These are phyloP conservation scores for Tetradesmus obliquus DNA, from an alignment of 139 green algal species.

Conservation along the genomic window DNA sequence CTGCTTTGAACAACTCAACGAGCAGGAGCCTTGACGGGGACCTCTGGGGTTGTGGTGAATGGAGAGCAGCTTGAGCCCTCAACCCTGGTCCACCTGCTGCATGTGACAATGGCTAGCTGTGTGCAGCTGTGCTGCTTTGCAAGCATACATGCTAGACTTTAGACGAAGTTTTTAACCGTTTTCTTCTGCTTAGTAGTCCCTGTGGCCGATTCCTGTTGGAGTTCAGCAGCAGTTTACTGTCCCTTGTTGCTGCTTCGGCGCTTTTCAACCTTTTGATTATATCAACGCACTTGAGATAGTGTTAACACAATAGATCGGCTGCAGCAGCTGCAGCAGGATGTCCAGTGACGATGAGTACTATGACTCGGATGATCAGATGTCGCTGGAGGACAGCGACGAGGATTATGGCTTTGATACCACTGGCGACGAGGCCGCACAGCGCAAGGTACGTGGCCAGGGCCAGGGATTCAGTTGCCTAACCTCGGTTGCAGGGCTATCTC, in stretches of 20 bases:
- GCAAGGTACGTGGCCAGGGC: background rate
- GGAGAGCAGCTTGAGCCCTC: background rate
- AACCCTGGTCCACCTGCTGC: background rate
- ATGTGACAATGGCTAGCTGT: background rate
- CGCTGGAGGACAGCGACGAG: slow-evolving; percentile 33
- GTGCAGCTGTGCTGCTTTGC: background rate
- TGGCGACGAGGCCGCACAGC: slow-evolving; percentile 40
- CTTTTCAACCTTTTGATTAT: background rate
- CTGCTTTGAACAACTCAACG: background rate
- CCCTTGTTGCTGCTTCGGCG: background rate
- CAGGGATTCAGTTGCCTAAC: background rate
- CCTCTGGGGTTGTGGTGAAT: too few species aligned
- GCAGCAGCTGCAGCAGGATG: background rate
- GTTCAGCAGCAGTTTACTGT: background rate
- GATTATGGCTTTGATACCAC: slow-evolving; percentile 61
- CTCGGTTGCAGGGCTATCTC: background rate
- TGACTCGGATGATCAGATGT: slow-evolving; percentile 10
- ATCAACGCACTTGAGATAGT: background rate
- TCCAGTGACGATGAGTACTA: slow-evolving; percentile 8
- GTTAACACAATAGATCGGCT: background rate
- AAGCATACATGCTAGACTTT: background rate
- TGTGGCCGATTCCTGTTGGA: background rate
- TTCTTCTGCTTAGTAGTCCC: background rate
- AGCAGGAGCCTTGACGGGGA: background rate
- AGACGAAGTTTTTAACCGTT: background rate